A percentile compares a stretch with the other conserved stretches of the same genome.
These are phyloP conservation scores for Coriolopsis trogii DNA, from an alignment of 1,284 basidiomycete genomes.

Conservation along the genomic window DNA sequence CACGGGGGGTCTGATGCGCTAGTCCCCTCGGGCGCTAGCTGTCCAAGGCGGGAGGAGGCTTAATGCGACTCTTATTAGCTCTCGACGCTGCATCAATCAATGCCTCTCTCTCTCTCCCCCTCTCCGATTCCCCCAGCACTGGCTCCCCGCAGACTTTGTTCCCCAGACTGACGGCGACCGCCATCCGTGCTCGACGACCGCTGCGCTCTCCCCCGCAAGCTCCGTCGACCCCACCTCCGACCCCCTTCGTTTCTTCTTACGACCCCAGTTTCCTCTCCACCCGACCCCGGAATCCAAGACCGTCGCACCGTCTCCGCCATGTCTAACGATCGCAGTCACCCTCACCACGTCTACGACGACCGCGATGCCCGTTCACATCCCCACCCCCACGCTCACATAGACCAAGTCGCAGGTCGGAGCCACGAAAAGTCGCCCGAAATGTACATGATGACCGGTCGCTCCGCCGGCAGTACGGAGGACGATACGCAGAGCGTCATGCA, in stretches of 20 bases:
- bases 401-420: background rate
- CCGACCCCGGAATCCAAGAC: too few relatives aligned
- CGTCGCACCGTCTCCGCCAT: too few relatives aligned
- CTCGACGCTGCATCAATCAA: background rate
- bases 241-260: too few relatives aligned
- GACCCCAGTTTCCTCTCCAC: too few relatives aligned
- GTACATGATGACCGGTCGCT: slow-evolving; percentile 23
- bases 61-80: too few relatives aligned
- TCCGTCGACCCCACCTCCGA: too few relatives aligned
- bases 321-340: too few relatives aligned
- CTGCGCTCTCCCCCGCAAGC: slow-evolving; percentile 1
- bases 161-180: background rate
- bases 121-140: background rate
- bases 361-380: too few relatives aligned
- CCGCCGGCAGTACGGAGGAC: slow-evolving; percentile 19
- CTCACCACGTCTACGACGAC: too few relatives aligned
- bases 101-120: background rate
- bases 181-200: background rate
- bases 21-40: too few relatives aligned
- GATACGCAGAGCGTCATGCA: slow-evolving; percentile 18
- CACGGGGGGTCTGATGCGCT: too few relatives aligned
- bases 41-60: too few relatives aligned
- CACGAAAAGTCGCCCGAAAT: slow-evolving; percentile 14
- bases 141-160: background rate
- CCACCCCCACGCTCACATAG: background rate